Conservation (phyloP, 2,329 filamentous ascomycete species). For the Emmonsiellopsis sp. region DNA sequence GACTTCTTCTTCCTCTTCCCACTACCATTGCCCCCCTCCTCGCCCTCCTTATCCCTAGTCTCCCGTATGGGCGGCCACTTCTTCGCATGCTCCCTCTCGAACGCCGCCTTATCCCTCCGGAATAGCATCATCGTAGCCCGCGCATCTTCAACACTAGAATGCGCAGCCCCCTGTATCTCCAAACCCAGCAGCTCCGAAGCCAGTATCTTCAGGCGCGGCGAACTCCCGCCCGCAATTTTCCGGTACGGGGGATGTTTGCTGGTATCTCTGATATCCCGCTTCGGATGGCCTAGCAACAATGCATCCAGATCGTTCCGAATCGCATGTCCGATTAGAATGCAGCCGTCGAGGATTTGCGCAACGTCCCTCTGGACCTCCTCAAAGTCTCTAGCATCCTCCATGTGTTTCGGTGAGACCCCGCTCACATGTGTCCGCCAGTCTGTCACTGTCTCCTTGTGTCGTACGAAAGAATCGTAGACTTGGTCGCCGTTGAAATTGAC, state of each 20-base stretch:
- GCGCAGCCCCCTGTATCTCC: constrained; percentile 51
- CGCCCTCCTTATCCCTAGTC: constrained; percentile 15
- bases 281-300: constrained; percentile 69
- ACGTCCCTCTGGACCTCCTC: constrained; percentile 68
- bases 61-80: constrained; percentile 45
- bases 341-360: constrained; percentile 56
- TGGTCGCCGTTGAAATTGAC: constrained; percentile 92
- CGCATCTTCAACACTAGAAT: constrained; percentile 66
- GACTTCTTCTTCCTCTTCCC: constrained; percentile 38
- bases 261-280: constrained; percentile 74
- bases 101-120: constrained; percentile 68
- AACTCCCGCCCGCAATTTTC: constrained; percentile 44
- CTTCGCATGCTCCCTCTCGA: constrained; percentile 71
- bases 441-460: constrained; percentile 66
- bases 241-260: constrained; percentile 67
- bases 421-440: constrained; percentile 87
- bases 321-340: constrained; percentile 76
- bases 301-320: constrained; percentile 68
- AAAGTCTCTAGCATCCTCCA: constrained; percentile 62
- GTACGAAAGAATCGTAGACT: constrained; percentile 89
- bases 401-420: constrained; percentile 66
- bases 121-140: constrained; percentile 85
- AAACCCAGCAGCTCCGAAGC: constrained; percentile 49
- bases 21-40: constrained; percentile 22
- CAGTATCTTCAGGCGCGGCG: constrained; percentile 47